Base-by-base conservation (phyloP, 1,284 basidiomycete species). In the Tilletiopsis washingtonensis region DNA sequence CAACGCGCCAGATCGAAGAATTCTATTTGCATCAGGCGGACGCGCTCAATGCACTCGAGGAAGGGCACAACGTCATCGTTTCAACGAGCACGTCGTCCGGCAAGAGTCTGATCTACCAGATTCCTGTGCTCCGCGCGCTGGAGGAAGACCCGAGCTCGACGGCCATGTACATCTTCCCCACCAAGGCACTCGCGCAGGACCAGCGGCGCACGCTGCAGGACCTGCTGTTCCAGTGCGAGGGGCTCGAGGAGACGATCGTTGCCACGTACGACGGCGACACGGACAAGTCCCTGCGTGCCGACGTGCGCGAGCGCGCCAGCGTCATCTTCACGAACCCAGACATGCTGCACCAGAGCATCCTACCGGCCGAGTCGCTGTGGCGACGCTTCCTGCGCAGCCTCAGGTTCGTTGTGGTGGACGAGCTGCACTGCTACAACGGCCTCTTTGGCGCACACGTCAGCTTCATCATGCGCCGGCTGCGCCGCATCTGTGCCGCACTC, bases 161-260 rank as follows among this genome's bases (percentile, higher is more conserved):
- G 0, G 88, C 87, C 1, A 80, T 93, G 44, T 87, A 89, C 66
- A 81, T 93, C 42, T 93, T 91, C 64, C 90, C 89, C 1, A 93
- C 90, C 1, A 93, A 93, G 84, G 89, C 89, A 7, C 77, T 93
- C 25, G 89, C 90, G 1, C 90, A 93, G 74, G 89, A 93, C 69
- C 90, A 93, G 73, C 81, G 80, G 56, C 52, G 64, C 3, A 69
- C 70, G 15, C 50, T 73, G 9, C 56, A 61, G 40, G 59, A 61
- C 20, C 69, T 93, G 4, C 64, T 91, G 1, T 77, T 67, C 51
- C 76, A 78, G 7, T 84, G 81, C 68, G 78, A 81, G 0, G 80
- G 81, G 4, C 77, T 89, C 11, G 77, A 84, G 46, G 77, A 83
- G 47, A 56, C 55, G n/a, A 48, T 77, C 78, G 81, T 89, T 6